Evolutionary conservation across 164 flowering plant species (phyloP), one percentile per base, ranked within the genome.

Genomic region (Tinospora cordifolia): DNA sequence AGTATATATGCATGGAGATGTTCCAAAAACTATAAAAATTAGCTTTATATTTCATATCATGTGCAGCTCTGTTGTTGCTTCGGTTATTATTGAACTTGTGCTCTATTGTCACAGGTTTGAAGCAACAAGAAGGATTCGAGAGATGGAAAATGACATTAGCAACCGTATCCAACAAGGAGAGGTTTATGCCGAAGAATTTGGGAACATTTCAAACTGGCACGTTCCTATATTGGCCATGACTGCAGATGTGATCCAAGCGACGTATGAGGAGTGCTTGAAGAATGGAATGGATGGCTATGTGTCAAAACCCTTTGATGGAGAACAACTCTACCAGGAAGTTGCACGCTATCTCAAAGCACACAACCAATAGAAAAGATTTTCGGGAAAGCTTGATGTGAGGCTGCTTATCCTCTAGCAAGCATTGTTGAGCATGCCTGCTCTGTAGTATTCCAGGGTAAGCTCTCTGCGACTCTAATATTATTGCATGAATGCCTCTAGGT

Each of bases 151-250:
- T 7, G 71, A 66, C 7, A 13, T 79, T 67, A 92, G 87, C 74
- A 71, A 76, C 3, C 67, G 74, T 0, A 81, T 85, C 67, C 85
- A 75, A 63, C 76, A 34, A 7, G 92, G 88, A 62, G 86, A 88
- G 63, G 72, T 72, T n/a, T 68, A 83, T 0, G 17, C 21, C 5
- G 90, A 84, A 66, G 82, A 68, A 46, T 79, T 70, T 36, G 81
- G 77, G 21, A 82, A 83, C 63, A 60, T 74, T 39, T 72, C 81
- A 25, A 76, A 69, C 7, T 89, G 96, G 92, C 94, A 87, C 63
- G 76, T 90, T 1, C 98, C 99, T n/a, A 92, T 95, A 26, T 71
- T 95, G 79, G 99, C 99, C 69, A 95, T 95, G 98, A 92, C 99
- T 6, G 99, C 99, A 24, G 99, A 92, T 73, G 98, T 95, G 36